Base-by-base conservation (phyloP, 2,329 filamentous ascomycete genomes). In the Ophiobolus disseminans region DNA sequence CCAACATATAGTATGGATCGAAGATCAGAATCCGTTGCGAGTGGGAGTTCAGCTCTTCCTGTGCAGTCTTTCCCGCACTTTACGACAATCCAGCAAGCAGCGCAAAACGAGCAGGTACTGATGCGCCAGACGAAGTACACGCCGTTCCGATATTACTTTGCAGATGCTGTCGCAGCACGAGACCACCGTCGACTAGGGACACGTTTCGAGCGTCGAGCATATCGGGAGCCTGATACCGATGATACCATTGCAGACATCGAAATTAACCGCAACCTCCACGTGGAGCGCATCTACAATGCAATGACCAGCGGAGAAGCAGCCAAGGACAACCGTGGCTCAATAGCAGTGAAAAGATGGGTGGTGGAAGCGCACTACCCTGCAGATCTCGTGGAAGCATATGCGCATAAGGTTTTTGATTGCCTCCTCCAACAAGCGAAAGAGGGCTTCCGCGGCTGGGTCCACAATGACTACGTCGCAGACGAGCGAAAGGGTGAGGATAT, bases 311-410 rank as follows among this genome's bases (percentile, higher is more conserved):
- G 58, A 1, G 65, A 71, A 28, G 46, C 47, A 13, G 69, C 68
- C 1, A 62, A 60, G 37, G 69, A 72, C 44, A 71, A 72, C 23
- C 22, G 47, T 1, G 47, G 49, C 2, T 71, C 67, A 0, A 68
- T 68, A 25, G 68, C 69, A 5, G 62, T 69, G 61, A 66, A 68
- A 40, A 51, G 69, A 49, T 72, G 69, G 69, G 67, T 70, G 3
- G 48, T 60, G 14, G 47, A 56, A 4, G 60, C 66, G 3, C 65
- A 68, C 38, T 71, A 72, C 40, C 49, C 60, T 1, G 49, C 63
- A 9, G 50, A 57, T n/a, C 43, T 70, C 1, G 61, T 72, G 0
- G 69, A 71, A 48, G 62, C 69, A 9, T 66, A 66, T 32, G 60
- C 67, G 5, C 66, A 72, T 46, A 70, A 71, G 36, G 52, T 72